Base-by-base conservation (phyloP, 2,329 filamentous ascomycete genomes). In the Raffaelea ambrosiae region DNA sequence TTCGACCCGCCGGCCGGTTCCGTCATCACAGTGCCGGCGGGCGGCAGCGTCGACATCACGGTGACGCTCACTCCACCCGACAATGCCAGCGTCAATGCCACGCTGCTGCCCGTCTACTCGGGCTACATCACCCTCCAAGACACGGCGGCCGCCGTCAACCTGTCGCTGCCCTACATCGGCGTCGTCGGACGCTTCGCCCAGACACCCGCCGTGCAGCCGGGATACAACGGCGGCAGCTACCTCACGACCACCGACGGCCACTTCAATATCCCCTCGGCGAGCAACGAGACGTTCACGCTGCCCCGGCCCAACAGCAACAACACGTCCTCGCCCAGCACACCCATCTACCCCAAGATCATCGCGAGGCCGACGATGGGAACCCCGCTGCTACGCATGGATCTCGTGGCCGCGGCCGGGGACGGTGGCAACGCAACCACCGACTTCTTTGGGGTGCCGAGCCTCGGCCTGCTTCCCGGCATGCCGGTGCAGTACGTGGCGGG, bases 101-200 rank as follows among this genome's bases (percentile, higher is more conserved):
- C 58, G n/a, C 67, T 65, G 26, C 60, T 73, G 23, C 68, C 70
- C 3, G 66, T 73, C 23, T 74, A 72, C 57, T 70, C 67, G 7
- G 71, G 71, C 26, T 72, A 70, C 58, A 62, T 73, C 48, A 60
- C 67, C 41, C 59, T 74, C 47, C 68, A 66, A 52, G 66, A 65
- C 44, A n/a, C n/a, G n/a, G n/a, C n/a, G n/a, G 66, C 64, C 36
- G 68, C 70, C 52, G 64, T 64, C 58, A 5, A 56, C 16, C 55
- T 67, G 26, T 63, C 61, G 11, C 59, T 70, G 3, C 66, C 66
- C 1, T 69, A 69, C 55, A 48, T 63, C 40, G 66, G 65, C 39
- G 59, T 64, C 16, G 63, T 60, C n/a, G 66, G 67, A 36, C 66
- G 63, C 51, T 46, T 71, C 47, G 58, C 64, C 50, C 8, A 9